These are phyloP conservation scores for Leishmania lainsoni DNA, from an alignment of 208 protist species.

Conservation along the genomic window DNA sequence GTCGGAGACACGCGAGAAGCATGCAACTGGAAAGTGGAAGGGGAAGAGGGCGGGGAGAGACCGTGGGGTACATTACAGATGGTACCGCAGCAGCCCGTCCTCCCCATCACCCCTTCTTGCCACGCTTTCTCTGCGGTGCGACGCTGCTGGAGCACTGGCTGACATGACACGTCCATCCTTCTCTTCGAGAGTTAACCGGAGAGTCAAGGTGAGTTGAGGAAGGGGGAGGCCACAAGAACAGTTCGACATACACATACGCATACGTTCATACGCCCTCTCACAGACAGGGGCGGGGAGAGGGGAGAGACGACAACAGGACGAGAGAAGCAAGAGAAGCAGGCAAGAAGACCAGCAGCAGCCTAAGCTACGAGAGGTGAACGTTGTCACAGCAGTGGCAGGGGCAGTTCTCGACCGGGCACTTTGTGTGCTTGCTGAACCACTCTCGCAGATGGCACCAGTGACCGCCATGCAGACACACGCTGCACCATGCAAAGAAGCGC, in stretches of 20 bases:
- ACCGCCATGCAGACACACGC: conserved; percentile 86
- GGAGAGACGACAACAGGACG: background rate
- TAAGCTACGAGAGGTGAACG: conserved; percentile 3
- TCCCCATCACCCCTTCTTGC: background rate
- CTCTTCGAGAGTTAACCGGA: background rate
- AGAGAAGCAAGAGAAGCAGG: background rate
- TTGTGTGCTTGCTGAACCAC: conserved; percentile 86
- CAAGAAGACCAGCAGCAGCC: background rate
- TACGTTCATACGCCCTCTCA: background rate
- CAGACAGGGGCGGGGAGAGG: background rate
- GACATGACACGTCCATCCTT: background rate
- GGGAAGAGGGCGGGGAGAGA: background rate
- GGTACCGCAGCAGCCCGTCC: background rate
- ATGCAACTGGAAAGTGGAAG: background rate
- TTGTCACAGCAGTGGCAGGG: conserved; percentile 66
- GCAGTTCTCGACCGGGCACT: conserved; percentile 87
- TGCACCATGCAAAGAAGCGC: conserved; percentile 84
- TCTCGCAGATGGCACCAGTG: conserved; percentile 79
- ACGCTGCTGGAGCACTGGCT: background rate
- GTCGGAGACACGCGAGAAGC: background rate
- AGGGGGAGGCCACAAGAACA: background rate
- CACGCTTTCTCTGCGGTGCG: background rate
- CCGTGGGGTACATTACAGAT: background rate
- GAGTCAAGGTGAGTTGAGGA: background rate
- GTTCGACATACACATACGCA: background rate